Percentiles rank a stretch among this genome's conserved stretches.
Conservation (phyloP, 345 rosid species). For the Citrus sp. region DNA sequence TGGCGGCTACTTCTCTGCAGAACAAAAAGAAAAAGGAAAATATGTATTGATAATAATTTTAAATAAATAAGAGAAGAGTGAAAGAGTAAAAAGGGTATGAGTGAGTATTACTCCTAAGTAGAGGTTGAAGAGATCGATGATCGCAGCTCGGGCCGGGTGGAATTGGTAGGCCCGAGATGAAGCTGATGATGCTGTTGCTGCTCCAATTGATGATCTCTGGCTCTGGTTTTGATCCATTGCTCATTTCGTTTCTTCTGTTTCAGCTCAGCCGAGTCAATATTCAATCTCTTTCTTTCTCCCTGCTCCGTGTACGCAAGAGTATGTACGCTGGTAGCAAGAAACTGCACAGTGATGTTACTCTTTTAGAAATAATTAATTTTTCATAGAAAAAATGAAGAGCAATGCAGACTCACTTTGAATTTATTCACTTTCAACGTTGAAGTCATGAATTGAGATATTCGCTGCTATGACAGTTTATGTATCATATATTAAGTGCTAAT, state of each 20-base stretch:
- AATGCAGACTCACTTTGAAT: too few species aligned
- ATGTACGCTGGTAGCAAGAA: neutral
- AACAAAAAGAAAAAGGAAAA: neutral
- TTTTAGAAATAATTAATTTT: too few species aligned
- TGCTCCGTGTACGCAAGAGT: neutral
- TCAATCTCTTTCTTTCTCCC: neutral
- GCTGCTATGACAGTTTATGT: too few species aligned
- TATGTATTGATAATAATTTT: neutral
- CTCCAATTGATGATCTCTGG: constrained; percentile 28
- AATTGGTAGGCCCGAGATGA: constrained; percentile 67
- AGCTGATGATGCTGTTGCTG: constrained; percentile 26
- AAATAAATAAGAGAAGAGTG: neutral
- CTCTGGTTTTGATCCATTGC: constrained; percentile 81
- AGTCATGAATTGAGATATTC: too few species aligned
- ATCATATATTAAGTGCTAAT: too few species aligned
- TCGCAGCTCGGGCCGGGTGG: constrained; percentile 75
- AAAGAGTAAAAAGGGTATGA: neutral
- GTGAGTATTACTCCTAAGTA: constrained; percentile 63
- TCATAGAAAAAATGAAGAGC: too few species aligned
- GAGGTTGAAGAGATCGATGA: constrained; percentile 82
- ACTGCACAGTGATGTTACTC: neutral
- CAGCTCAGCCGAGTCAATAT: neutral
- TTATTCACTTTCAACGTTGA: too few species aligned
- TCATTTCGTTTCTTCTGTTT: neutral
- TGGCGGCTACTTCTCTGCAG: constrained; percentile 70